Base-by-base conservation (phyloP, 2,329 filamentous ascomycete genomes). In the Neopestalotiopsis sp. region DNA sequence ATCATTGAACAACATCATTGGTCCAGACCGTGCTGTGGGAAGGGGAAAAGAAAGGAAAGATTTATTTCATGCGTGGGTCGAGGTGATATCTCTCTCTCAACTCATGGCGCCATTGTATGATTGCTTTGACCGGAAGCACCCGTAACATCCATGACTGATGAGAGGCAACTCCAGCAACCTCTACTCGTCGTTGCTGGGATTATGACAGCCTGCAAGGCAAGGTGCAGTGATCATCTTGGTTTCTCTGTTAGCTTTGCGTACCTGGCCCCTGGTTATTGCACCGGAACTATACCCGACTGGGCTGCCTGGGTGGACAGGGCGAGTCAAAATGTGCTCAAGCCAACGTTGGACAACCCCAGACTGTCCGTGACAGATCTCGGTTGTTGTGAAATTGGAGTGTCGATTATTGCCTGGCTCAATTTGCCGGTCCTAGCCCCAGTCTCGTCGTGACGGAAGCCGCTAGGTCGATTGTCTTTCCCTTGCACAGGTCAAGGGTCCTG, bases 211-310 rank as follows among this genome's bases (percentile, higher is more conserved):
- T 49, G 66, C 66, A 63, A 62, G 57, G 66, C 66, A 63, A 62
- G 57, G 45, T 67, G 66, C 66, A 67, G 63, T 67, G 66, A 67
- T 67, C 66, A 63, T 24, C 66, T 62, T 59, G n/a, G 45, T 12
- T 60, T 30, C 65, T 32, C 52, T 14, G 58, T 38, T 58, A 49
- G 32, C 32, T 52, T 34, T 57, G 34, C 32, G 17, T 17, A 52
- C 14, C 42, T 59, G 57, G 5, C 30, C 56, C 66, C 59, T 38
- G 9, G 66, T 24, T 28, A 34, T 45, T 62, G 14, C 17, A 52
- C 58, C 20, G 17, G 30, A 28, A 56, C 66, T 63, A 62, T 67
- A 30, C 58, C 57, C 45, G 17, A 30, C 42, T 63, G 24, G 65
- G 57, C 52, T 49, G 28, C n/a, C 20, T 63, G 40, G 58, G 58